Conservation (phyloP, 2,329 filamentous ascomycete genomes). For the Fusarium transvaalense region DNA sequence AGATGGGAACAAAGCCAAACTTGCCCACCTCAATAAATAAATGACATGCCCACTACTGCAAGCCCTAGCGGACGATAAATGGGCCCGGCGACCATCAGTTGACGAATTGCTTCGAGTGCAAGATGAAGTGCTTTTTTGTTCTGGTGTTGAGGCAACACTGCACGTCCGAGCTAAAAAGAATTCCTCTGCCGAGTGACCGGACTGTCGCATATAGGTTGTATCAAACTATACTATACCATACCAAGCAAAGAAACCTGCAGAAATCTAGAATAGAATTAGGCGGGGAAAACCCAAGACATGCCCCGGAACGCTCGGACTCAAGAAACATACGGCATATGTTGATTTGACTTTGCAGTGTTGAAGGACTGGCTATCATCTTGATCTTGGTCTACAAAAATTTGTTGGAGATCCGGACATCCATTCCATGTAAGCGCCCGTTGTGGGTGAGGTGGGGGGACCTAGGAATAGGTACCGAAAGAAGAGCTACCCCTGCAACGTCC, state of each 20-base stretch:
- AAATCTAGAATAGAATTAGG: constrained; percentile 36
- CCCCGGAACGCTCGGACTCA: constrained; percentile 34
- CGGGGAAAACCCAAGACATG: constrained; percentile 19
- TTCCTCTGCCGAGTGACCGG: constrained; percentile 30
- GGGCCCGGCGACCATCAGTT: constrained; percentile 7
- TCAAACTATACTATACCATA: constrained; percentile 3
- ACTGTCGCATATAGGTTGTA: constrained; percentile 26
- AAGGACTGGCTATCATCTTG: background rate
- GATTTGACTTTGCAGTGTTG: background rate
- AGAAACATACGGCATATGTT: background rate
- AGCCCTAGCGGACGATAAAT: constrained; percentile 30
- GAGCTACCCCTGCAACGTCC: constrained; percentile 45
- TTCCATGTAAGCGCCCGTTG: constrained; percentile 28
- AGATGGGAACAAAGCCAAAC: constrained; percentile 27
- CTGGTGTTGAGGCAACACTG: constrained; percentile 31
- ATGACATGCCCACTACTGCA: constrained; percentile 39
- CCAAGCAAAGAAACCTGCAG: constrained; percentile 19
- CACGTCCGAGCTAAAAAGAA: constrained; percentile 13
- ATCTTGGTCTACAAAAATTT: constrained; percentile 5
- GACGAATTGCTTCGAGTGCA: constrained; percentile 2
- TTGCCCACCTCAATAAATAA: constrained; percentile 6
- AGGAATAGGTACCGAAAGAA: constrained; percentile 42
- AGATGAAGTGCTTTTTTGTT: constrained; percentile 1
- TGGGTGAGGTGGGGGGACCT: constrained; percentile 24
- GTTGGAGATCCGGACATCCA: constrained; percentile 8